These are phyloP conservation scores for Neurospora sublineolata DNA, from an alignment of 495 filamentous ascomycete species.

Conservation along the genomic window DNA sequence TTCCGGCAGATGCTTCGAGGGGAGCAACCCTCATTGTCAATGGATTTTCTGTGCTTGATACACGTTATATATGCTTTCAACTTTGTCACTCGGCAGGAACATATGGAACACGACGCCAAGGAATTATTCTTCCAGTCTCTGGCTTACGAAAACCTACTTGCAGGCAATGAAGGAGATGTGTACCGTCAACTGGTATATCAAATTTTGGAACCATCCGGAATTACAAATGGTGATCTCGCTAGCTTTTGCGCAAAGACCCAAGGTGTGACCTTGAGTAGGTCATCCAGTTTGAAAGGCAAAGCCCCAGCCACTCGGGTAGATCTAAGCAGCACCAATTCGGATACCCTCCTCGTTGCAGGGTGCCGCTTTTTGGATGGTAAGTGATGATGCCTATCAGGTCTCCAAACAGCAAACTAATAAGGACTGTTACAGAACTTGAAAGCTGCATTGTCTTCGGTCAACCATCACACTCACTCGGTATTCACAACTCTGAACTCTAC, in stretches of 20 bases:
- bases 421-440: constrained; percentile 27
- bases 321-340: constrained; percentile 7
- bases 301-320: constrained; percentile 6
- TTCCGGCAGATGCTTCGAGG: constrained; percentile 24
- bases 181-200: constrained; percentile 24
- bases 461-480: constrained; percentile 14
- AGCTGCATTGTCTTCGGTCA: constrained; percentile 22
- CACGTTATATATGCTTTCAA: constrained; percentile 36
- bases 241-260: neutral
- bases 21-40: constrained; percentile 18
- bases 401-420: constrained; percentile 4
- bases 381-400: neutral
- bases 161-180: constrained; percentile 11
- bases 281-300: constrained; percentile 30
- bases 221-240: constrained; percentile 10
- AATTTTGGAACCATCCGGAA: constrained; percentile 29
- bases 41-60: constrained; percentile 31
- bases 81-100: constrained; percentile 27
- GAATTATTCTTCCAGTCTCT: constrained; percentile 31
- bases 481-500: constrained; percentile 23
- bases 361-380: constrained; percentile 39
- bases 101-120: constrained; percentile 12
- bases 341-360: constrained; percentile 25
- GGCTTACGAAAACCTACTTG: constrained; percentile 21
- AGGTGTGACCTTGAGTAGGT: constrained; percentile 2